Evolutionary conservation across 352 stramenopile species (phyloP).

Genomic region (Pythium dissotocum): DNA sequence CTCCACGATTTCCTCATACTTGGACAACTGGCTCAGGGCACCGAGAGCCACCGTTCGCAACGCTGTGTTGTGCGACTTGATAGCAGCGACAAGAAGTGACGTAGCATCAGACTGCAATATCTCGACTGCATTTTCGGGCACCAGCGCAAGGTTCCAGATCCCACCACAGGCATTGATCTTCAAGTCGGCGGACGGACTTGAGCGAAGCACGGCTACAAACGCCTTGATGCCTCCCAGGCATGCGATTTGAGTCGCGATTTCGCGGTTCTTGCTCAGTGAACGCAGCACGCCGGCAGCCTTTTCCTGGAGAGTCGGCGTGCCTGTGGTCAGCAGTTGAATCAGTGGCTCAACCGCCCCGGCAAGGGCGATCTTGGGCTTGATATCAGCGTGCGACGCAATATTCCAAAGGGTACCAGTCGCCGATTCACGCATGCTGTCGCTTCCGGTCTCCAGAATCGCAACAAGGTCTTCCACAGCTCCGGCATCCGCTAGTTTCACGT

Average conservation of each 20-base stretch:
- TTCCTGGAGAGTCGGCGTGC: background rate
- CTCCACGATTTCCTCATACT: background rate
- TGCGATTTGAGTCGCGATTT: background rate
- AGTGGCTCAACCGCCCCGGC: background rate
- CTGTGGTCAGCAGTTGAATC: background rate
- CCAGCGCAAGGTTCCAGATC: background rate
- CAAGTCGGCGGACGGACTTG: background rate
- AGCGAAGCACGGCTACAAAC: background rate
- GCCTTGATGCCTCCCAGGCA: background rate
- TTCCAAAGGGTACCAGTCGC: background rate
- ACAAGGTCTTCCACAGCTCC: background rate
- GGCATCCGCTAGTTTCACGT: background rate
- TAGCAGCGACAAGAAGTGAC: background rate
- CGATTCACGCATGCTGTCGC: background rate
- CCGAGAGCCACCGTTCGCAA: background rate
- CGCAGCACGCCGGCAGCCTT: background rate
- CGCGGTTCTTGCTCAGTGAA: background rate
- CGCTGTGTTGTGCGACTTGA: background rate
- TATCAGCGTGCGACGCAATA: background rate
- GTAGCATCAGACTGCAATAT: background rate
- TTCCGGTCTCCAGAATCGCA: background rate
- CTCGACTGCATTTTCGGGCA: background rate
- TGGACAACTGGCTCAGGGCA: background rate
- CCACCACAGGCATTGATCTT: slow-evolving; percentile 1
- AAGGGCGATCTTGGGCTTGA: background rate